Conservation (phyloP, 2,329 filamentous ascomycete species). For the Escovopsis sp. region DNA sequence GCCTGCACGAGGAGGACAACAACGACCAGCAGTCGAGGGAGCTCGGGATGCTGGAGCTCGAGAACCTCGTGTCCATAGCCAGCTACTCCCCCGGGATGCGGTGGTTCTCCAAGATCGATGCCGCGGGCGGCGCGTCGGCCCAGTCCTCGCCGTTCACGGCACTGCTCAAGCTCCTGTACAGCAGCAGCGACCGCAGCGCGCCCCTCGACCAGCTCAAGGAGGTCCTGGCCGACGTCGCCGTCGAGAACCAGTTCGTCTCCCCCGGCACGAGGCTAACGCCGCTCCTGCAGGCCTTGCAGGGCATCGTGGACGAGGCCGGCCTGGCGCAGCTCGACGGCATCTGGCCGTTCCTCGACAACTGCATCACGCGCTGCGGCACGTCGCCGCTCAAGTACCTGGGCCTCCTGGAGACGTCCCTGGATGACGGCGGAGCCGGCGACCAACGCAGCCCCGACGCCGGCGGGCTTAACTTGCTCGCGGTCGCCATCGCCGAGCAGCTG, state of each 20-base stretch:
- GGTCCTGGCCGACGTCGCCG: conserved; percentile 45
- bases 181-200: conserved; percentile 17
- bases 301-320: conserved; percentile 8
- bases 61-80: conserved; percentile 69
- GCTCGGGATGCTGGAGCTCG: conserved; percentile 57
- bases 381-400: conserved; percentile 78
- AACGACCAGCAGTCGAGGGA: conserved; percentile 22
- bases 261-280: conserved; percentile 31
- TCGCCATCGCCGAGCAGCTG: conserved; percentile 65
- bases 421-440: conserved; percentile 12
- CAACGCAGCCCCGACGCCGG: conserved; percentile 6
- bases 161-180: conserved; percentile 37
- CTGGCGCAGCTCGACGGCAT: conserved; percentile 25
- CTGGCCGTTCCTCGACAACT: conserved; percentile 70
- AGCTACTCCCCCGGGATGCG: conserved; percentile 70
- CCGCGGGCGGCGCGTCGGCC: conserved; percentile 26
- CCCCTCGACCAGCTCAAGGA: conserved; percentile 31
- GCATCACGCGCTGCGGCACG: conserved; percentile 56
- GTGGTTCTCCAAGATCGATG: conserved; percentile 70
- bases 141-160: conserved; percentile 52
- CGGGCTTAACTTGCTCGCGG: conserved; percentile 43
- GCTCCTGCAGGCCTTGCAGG: conserved; percentile 24
- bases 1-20: conserved; percentile 40
- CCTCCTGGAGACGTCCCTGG: conserved; percentile 36
- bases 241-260: conserved; percentile 53